Conservation (phyloP, 805 yeast genomes). For the Metschnikowia baotianmanensis region DNA sequence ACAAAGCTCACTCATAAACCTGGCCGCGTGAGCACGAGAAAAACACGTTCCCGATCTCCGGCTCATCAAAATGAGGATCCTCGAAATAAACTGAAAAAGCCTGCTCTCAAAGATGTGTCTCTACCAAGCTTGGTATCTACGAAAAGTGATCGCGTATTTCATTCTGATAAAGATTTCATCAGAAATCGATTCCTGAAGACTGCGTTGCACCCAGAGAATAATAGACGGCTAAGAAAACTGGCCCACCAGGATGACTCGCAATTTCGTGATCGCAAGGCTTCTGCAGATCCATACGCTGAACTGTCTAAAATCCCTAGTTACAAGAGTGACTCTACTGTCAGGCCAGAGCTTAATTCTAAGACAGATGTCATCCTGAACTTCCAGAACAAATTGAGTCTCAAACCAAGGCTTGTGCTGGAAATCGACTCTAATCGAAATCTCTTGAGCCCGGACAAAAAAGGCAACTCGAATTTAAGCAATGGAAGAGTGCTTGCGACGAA, state of each 20-base stretch:
- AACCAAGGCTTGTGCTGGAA: too few relatives aligned
- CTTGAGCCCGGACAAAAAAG: conserved; percentile 3
- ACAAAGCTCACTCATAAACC: conserved; percentile 11
- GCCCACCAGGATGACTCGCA: conserved; percentile 3
- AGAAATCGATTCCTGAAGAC: conserved; percentile 38
- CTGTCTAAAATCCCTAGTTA: neutral
- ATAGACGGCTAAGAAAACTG: conserved; percentile 14
- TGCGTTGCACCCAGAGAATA: conserved; percentile 31
- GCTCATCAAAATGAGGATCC: conserved; percentile 1
- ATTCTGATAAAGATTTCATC: conserved; percentile 6
- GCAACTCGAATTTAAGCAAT: neutral
- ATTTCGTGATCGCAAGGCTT: neutral
- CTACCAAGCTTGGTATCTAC: conserved; percentile 35
- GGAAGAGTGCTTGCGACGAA: neutral
- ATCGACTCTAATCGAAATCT: neutral
- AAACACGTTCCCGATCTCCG: conserved; percentile 9
- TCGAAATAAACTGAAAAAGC: conserved; percentile 9
- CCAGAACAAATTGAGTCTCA: too few relatives aligned
- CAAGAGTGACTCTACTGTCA: neutral
- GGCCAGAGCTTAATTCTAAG: too few relatives aligned
- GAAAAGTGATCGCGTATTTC: conserved; percentile 15
- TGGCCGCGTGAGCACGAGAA: conserved; percentile 8
- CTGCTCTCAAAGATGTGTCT: conserved; percentile 28
- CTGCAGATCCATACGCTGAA: neutral
- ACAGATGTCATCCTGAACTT: too few relatives aligned